A percentile compares a stretch with the other conserved stretches of the same genome.
Evolutionary conservation across 1,284 basidiomycete species (phyloP).

Genomic region (Sanghuangporus sanghuang): DNA sequence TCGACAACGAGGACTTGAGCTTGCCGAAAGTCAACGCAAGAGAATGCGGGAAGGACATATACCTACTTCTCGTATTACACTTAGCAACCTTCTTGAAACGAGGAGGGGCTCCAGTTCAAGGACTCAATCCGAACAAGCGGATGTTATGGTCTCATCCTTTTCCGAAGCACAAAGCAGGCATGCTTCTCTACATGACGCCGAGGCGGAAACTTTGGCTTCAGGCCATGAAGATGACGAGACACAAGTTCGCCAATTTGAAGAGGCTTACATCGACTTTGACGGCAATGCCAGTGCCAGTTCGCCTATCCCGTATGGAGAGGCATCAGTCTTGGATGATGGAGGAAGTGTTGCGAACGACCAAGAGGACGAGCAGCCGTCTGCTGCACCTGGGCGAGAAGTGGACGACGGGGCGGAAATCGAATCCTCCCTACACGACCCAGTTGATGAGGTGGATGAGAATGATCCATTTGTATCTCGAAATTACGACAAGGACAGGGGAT

Average conservation of each 20-base stretch:
- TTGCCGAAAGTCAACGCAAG: slow-evolving; percentile 7
- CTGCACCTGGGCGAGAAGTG: background rate
- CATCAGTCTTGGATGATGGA: background rate
- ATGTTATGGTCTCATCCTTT: background rate
- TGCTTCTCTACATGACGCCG: background rate
- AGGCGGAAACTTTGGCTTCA: background rate
- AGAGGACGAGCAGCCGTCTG: background rate
- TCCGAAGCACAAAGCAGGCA: background rate
- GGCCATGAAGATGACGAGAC: slow-evolving; percentile 9
- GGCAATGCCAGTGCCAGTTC: slow-evolving; percentile 6
- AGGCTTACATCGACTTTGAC: slow-evolving; percentile 14
- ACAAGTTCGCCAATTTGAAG: slow-evolving; percentile 8
- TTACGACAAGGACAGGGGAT: background rate
- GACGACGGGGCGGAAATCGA: slow-evolving; percentile 5
- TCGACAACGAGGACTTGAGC: slow-evolving; percentile 10
- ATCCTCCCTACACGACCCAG: background rate
- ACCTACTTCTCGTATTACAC: background rate
- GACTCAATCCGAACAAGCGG: background rate
- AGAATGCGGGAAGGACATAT: background rate
- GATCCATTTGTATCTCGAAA: slow-evolving; percentile 8
- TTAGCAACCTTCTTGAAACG: background rate
- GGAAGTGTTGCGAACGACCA: background rate
- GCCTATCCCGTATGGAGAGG: background rate
- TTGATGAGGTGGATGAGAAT: background rate
- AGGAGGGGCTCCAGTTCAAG: background rate